Evolutionary conservation across 306 rosid species (phyloP).

Genomic region (Cucurbita ficifolia): DNA sequence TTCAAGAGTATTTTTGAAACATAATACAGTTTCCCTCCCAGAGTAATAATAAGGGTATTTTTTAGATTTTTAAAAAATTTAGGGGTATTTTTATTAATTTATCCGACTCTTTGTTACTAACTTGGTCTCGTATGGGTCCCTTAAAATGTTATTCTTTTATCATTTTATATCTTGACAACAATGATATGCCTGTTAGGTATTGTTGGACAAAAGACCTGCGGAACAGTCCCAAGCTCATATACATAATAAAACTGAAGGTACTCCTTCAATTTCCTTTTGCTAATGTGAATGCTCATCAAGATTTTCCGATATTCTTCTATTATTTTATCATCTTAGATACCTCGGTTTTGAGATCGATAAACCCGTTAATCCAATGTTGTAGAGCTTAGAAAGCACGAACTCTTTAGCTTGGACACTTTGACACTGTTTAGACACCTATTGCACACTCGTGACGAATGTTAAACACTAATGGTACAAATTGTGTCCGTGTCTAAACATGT

Average conservation of each 20-base stretch:
- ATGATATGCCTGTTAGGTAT: slow-evolving; percentile 22
- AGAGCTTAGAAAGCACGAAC: not conserved
- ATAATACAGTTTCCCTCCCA: too few species aligned
- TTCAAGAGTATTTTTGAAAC: too few species aligned
- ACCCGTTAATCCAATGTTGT: not conserved
- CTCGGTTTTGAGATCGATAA: too few species aligned
- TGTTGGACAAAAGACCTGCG: slow-evolving; percentile 44
- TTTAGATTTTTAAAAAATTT: too few species aligned
- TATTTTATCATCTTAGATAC: not conserved
- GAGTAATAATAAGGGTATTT: too few species aligned
- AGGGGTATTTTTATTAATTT: too few species aligned
- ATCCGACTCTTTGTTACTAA: too few species aligned
- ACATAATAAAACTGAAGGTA: slow-evolving; percentile 31
- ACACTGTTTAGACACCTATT: not conserved
- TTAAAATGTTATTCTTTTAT: not conserved
- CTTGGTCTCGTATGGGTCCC: too few species aligned
- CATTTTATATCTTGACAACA: not conserved
- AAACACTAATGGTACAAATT: not conserved
- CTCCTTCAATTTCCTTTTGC: not conserved
- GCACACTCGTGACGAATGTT: too few species aligned
- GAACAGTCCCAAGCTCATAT: slow-evolving; percentile 24
- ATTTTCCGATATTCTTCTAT: not conserved
- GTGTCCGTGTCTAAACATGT: too few species aligned
- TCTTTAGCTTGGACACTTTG: not conserved
- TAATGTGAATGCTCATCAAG: not conserved